phyloP scores from a whole-genome alignment of 306 rosid species.

The Malus fusca region DNA sequence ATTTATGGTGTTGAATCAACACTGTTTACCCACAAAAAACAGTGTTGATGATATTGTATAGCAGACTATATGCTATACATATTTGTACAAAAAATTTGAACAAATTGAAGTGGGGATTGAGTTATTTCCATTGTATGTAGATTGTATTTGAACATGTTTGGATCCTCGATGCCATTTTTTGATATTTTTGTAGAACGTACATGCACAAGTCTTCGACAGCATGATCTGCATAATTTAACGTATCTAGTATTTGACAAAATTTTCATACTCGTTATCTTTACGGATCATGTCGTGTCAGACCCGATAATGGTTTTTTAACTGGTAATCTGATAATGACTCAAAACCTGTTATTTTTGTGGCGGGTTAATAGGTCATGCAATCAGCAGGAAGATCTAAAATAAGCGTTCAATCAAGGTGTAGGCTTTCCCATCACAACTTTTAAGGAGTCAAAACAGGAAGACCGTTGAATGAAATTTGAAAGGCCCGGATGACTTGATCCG shows the following conservation, averaged over 20 bases:
- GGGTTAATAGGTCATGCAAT: too few species aligned
- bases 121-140: neutral
- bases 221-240: neutral
- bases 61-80: conserved; percentile 6
- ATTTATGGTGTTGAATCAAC: conserved; percentile 7
- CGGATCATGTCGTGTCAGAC: too few species aligned
- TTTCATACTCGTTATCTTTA: neutral
- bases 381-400: too few species aligned
- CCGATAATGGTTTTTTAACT: rapidly evolving
- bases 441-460: too few species aligned
- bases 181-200: neutral
- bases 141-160: neutral
- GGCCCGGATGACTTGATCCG: too few species aligned
- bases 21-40: neutral
- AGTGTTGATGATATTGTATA: conserved; percentile 14
- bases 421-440: too few species aligned
- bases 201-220: neutral
- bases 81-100: conserved; percentile 4
- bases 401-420: too few species aligned
- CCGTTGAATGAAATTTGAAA: too few species aligned
- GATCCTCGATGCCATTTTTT: neutral
- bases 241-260: neutral
- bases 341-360: too few species aligned
- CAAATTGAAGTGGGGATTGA: conserved; percentile 19
- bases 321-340: too few species aligned